phyloP scores from a whole-genome alignment of 768 basidiomycete species.

The Mycena sanguinolenta region DNA sequence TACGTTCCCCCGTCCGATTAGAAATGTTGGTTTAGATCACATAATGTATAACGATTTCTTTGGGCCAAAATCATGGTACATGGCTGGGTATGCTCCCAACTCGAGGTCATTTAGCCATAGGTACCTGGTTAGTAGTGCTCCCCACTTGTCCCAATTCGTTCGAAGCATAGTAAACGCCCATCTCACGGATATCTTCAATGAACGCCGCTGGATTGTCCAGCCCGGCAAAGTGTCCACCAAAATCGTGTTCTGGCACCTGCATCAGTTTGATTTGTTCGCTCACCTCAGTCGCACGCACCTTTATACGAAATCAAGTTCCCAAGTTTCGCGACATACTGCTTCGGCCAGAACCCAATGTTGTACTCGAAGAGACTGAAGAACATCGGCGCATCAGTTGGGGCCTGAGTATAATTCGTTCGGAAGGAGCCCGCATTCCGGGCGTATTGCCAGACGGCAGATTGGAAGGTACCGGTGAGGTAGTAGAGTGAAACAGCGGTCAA shows the following conservation, averaged over 20 bases:
- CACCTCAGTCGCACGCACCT: slow-evolving; percentile 14
- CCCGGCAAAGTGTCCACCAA: slow-evolving; percentile 31
- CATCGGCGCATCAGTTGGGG: slow-evolving; percentile 30
- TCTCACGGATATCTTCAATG: slow-evolving; percentile 26
- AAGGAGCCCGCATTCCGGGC: slow-evolving; percentile 20
- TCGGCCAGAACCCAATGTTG: slow-evolving; percentile 19
- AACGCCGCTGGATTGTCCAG: slow-evolving; percentile 33
- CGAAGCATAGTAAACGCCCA: slow-evolving; percentile 5
- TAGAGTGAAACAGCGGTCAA: slow-evolving; percentile 42
- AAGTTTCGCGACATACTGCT: slow-evolving; percentile 20
- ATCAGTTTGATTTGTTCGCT: background rate
- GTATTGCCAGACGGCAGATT: slow-evolving; percentile 39
- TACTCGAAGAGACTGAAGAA: slow-evolving; percentile 29
- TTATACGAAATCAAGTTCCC: slow-evolving; percentile 29
- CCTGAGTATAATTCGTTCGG: background rate
- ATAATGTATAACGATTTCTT: slow-evolving; percentile 11
- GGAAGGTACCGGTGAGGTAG: slow-evolving; percentile 41
- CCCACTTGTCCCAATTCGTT: background rate
- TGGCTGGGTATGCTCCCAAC: no score
- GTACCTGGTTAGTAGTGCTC: no score
- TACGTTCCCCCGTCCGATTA: slow-evolving; percentile 72
- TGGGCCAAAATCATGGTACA: background rate
- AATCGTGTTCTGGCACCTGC: slow-evolving; percentile 16
- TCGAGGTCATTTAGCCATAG: no score
- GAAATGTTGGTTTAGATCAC: slow-evolving; percentile 15